Evolutionary conservation across 352 stramenopile species (phyloP).

Genomic region (Globisporangium perplexum): DNA sequence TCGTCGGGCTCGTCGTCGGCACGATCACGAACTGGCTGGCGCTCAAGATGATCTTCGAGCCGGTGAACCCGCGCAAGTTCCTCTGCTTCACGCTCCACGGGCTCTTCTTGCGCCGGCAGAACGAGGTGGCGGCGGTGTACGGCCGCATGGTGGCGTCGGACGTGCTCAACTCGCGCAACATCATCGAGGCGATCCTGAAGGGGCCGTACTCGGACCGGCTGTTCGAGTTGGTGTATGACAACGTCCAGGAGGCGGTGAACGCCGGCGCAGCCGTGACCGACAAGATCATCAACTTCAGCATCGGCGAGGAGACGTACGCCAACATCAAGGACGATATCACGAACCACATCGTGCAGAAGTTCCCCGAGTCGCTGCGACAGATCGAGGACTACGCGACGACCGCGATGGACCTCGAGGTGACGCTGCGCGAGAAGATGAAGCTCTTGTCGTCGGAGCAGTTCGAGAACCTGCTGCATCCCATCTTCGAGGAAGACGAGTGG

Average conservation of each 20-base stretch:
- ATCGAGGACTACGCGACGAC: slow-evolving; percentile 92
- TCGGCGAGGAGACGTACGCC: slow-evolving; percentile 78
- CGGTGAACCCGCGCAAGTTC: slow-evolving; percentile 82
- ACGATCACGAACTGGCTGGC: slow-evolving; percentile 97
- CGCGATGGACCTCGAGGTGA: slow-evolving; percentile 89
- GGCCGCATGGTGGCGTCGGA: slow-evolving; percentile 78
- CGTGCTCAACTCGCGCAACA: slow-evolving; percentile 85
- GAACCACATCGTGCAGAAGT: slow-evolving; percentile 84
- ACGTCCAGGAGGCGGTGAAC: slow-evolving; percentile 84
- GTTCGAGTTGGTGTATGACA: slow-evolving; percentile 85
- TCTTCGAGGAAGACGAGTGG: slow-evolving; percentile 99
- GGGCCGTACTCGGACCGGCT: slow-evolving; percentile 82
- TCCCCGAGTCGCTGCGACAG: slow-evolving; percentile 84
- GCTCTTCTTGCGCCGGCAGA: slow-evolving; percentile 92
- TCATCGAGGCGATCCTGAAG: slow-evolving; percentile 88
- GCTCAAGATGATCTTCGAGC: slow-evolving; percentile 92
- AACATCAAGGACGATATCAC: slow-evolving; percentile 88
- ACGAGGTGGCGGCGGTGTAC: slow-evolving; percentile 87
- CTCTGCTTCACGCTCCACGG: slow-evolving; percentile 92
- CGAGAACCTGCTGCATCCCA: slow-evolving; percentile 95
- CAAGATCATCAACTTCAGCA: slow-evolving; percentile 81
- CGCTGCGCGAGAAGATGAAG: slow-evolving; percentile 91
- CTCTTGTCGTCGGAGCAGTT: slow-evolving; percentile 87
- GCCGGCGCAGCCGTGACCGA: slow-evolving; percentile 66
- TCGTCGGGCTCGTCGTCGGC: slow-evolving; percentile 93